Evolutionary conservation across 331 rosid genomes (phyloP), one percentile per base, ranked within the genome.

Genomic region (Prunus yedoensis): DNA sequence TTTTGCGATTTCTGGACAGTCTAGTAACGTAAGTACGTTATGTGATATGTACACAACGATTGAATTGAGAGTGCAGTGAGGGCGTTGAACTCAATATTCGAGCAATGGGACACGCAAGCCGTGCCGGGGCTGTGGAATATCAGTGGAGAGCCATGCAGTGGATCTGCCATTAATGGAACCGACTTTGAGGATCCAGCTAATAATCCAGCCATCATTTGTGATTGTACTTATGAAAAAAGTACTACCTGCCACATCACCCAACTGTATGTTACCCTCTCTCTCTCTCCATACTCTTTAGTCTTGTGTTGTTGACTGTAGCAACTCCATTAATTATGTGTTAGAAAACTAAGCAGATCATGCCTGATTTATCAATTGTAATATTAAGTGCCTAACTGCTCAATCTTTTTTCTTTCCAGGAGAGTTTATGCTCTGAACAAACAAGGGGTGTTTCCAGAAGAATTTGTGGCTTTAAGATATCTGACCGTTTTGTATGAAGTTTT

Each of bases 51-150:
- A 21, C 23, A 21, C 23, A 66, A 64, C 11, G 30, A 7, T 9
- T 27, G 16, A 5, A 46, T 18, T 63, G 47, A 41, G 20, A 10
- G 64, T 21, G 41, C 66, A 93, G 95, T 83, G 64, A 83, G 81
- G 47, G 81, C 68, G 30, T 46, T 90, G 87, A 89, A 93, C 66
- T 81, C 93, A 21, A 85, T 93, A 67, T 89, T 93, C 47, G 68
- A 63, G 71, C 77, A 73, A 83, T 90, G 94, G 97, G 52, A 28
- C 1, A 43, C 4, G 20, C 53, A 46, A 17, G 45, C 78, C 13
- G n/a, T n/a, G n/a, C n/a, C n/a, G n/a, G 73, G 58, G 16, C 61
- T 68, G 47, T 93, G 97, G 97, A 93, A 90, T 69, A 80, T 75
- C 81, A 92, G 88, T 28, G 87, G 93, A 3, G 91, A 90, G 3